phyloP scores from a whole-genome alignment of 805 yeast genomes.

The Candida verbasci region DNA sequence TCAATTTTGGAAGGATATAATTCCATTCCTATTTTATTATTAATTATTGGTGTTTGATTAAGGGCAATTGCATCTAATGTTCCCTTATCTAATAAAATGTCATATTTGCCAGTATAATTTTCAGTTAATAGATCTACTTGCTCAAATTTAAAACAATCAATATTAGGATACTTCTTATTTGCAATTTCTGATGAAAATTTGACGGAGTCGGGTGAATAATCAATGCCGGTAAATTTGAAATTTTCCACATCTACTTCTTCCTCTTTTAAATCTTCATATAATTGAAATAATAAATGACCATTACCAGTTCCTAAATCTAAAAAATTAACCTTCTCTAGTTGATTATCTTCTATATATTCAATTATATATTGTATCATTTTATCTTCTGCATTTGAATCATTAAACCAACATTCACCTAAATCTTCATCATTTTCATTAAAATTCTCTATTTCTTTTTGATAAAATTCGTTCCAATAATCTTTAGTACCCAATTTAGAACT shows the following conservation, averaged over 20 bases:
- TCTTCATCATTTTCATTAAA: constrained; percentile 73
- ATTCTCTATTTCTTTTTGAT: constrained; percentile 66
- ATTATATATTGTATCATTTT: constrained; percentile 72
- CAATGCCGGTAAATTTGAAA: constrained; percentile 56
- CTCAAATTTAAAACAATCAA: constrained; percentile 48
- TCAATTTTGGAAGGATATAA: constrained; percentile 60
- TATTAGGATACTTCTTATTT: constrained; percentile 26
- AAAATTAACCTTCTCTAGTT: constrained; percentile 32
- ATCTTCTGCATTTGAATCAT: constrained; percentile 88
- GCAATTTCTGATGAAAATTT: constrained; percentile 66
- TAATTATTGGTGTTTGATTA: constrained; percentile 51
- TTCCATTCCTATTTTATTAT: constrained; percentile 45
- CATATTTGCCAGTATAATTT: constrained; percentile 41
- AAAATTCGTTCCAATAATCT: constrained; percentile 89
- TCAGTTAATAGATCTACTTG: constrained; percentile 64
- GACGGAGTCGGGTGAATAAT: constrained; percentile 80
- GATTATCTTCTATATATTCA: constrained; percentile 38
- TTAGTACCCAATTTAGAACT: constrained; percentile 84
- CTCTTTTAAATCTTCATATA: constrained; percentile 59
- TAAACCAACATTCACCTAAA: constrained; percentile 96
- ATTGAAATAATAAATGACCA: constrained; percentile 78
- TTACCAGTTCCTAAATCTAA: constrained; percentile 95
- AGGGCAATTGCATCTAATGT: constrained; percentile 95
- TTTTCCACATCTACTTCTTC: constrained; percentile 20
- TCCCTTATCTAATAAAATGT: constrained; percentile 86